Percentiles rank a stretch among this genome's conserved stretches.
Conservation (phyloP, 129 eudicot species). For the Helichrysum umbraculigerum region DNA sequence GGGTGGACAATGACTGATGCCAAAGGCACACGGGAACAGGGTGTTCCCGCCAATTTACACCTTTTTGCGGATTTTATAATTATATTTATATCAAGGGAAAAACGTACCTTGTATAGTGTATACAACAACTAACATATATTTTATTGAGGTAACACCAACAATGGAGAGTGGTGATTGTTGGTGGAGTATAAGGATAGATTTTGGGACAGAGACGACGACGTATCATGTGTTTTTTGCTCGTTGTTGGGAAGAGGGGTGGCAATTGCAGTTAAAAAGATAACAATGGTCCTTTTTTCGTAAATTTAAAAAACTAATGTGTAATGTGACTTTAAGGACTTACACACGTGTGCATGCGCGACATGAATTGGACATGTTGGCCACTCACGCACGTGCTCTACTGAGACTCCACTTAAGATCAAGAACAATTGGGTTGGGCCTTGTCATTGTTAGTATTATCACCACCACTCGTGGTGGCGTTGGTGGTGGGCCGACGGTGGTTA, state of each 20-base stretch:
- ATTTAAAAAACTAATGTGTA: not conserved
- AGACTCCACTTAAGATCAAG: slow-evolving; percentile 8
- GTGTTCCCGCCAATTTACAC: too few species aligned
- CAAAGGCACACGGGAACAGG: too few species aligned
- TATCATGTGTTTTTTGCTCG: slow-evolving; percentile 5
- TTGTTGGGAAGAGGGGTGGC: slow-evolving; percentile 15
- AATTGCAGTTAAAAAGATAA: slow-evolving; percentile 12
- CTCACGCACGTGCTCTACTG: slow-evolving; percentile 25
- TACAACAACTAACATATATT: too few species aligned
- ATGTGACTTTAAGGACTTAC: slow-evolving; percentile 25
- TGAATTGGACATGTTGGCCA: slow-evolving; percentile 35
- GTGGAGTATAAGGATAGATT: not conserved
- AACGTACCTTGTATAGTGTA: too few species aligned
- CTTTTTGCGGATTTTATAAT: too few species aligned
- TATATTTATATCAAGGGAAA: too few species aligned
- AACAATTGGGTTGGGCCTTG: slow-evolving; percentile 23
- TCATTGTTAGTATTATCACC: slow-evolving; percentile 33
- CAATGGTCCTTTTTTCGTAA: slow-evolving; percentile 20
- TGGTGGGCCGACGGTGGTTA: slow-evolving; percentile 33
- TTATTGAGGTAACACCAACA: too few species aligned
- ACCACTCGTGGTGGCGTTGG: slow-evolving; percentile 28
- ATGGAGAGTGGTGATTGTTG: not conserved
- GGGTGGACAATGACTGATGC: too few species aligned
- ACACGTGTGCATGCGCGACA: slow-evolving; percentile 43
- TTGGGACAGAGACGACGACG: slow-evolving; percentile 31